phyloP scores from a whole-genome alignment of 371 early-diverging fungal genomes.

The Mucor ambiguus region DNA sequence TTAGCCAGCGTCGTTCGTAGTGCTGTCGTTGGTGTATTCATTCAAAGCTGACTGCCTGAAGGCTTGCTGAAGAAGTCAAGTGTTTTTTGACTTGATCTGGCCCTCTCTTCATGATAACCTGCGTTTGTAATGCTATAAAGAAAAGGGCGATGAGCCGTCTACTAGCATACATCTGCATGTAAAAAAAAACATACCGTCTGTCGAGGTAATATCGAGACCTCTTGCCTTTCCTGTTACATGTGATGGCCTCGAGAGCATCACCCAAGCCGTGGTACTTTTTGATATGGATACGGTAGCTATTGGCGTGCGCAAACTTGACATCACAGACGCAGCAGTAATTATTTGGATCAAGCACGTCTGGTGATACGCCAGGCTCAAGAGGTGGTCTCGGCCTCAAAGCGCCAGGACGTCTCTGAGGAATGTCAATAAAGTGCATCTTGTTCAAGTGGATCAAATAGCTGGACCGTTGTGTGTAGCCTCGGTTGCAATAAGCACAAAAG shows the following conservation, averaged over 20 bases:
- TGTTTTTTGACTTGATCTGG: not conserved
- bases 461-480: not conserved
- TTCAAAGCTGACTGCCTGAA: not conserved
- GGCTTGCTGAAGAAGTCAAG: not conserved
- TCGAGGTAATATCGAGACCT: not conserved
- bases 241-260: not conserved
- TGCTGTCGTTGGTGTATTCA: not conserved
- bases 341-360: not conserved
- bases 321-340: conserved; percentile 6
- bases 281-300: conserved; percentile 2
- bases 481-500: not conserved
- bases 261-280: not conserved
- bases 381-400: not conserved
- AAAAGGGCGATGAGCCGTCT: not conserved
- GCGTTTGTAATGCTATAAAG: not conserved
- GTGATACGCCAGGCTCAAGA: not conserved
- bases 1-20: not conserved
- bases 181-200: not conserved
- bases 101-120: not conserved
- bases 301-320: not conserved
- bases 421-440: conserved; percentile 4
- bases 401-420: not conserved
- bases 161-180: too few relatives aligned
- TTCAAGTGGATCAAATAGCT: not conserved
- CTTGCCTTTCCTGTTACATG: not conserved